Evolutionary conservation across 1,139 yeast genomes (phyloP), one percentile per base, ranked within the genome.

Genomic region (Pichia sp.): DNA sequence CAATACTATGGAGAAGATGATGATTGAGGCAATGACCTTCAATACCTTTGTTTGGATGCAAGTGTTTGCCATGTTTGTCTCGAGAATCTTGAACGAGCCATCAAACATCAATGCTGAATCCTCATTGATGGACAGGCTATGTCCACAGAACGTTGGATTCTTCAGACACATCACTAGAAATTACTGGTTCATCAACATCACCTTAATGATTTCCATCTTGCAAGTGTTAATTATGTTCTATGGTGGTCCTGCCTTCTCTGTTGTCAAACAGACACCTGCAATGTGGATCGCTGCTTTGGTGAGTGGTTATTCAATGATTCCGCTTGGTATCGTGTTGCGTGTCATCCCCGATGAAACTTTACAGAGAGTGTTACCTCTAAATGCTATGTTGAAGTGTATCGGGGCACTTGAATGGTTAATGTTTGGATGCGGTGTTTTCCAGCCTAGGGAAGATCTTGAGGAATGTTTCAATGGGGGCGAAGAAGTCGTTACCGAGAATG

Each of bases 1-100:
- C 8, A 54, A 69, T 29, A 52, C 62, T 25, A 75, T 68, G 48
- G 71, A 77, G 45, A 59, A 65, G 39, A 69, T 71, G 44, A 79
- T 80, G 60, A 59, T 88, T 29, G 73, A 77, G 48, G 87, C 97
- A 3, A 68, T 88, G 74, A 88, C 94, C 2, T 91, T 91, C 66
- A 91, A 93, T 59, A 72, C 97, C 0, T 91, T 91, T 69, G 98
- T 91, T 35, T 91, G 98, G 98, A 68, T 91, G 61, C 99, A 91
- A 63, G 82, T 88, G 56, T 91, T 93, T 75, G 87, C 91, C 53
- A 71, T 91, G 63, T 76, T 91, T 53, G 94, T 87, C 29, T 80
- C 95, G 6, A 75, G 99, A 54, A 84, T 94, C 48, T 66, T 91
- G 40, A 97, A 91, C 59, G 96, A 91, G 64, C 43, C 45, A 18